A percentile compares a stretch with the other conserved stretches of the same genome.
Conservation (phyloP, 495 filamentous ascomycete species). For the Aspergillus taichungensis region DNA sequence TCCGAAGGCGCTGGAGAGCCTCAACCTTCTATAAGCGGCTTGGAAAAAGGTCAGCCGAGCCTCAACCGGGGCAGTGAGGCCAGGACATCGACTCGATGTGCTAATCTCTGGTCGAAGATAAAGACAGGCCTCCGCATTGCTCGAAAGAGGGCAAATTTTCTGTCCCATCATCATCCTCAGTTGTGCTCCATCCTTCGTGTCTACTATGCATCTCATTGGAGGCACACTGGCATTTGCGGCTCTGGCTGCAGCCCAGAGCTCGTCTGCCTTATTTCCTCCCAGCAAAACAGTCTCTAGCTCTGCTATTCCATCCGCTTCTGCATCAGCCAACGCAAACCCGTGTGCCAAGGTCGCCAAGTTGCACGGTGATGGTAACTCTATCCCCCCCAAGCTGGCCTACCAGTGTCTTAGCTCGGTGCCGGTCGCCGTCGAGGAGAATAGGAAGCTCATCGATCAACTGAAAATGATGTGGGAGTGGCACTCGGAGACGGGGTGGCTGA, state of each 20-base stretch:
- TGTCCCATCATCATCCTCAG: too few species aligned
- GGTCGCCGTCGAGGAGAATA: conserved; percentile 4
- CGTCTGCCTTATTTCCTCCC: too few species aligned
- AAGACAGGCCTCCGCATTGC: too few species aligned
- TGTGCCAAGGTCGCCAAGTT: background rate
- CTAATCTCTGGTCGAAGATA: too few species aligned
- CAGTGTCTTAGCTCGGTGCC: conserved; percentile 12
- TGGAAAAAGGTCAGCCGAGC: too few species aligned
- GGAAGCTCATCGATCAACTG: conserved; percentile 5
- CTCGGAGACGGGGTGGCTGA: conserved; percentile 4
- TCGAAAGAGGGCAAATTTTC: too few species aligned
- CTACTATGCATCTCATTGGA: background rate
- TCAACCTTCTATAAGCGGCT: too few species aligned
- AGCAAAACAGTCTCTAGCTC: background rate
- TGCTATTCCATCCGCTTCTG: background rate
- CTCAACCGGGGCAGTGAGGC: too few species aligned
- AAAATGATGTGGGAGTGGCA: conserved; percentile 7
- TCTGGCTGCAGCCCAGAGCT: background rate
- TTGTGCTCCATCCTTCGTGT: too few species aligned
- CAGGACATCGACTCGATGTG: too few species aligned
- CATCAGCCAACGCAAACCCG: background rate
- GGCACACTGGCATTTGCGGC: background rate
- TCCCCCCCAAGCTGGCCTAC: conserved; percentile 7
- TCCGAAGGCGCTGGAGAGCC: too few species aligned
- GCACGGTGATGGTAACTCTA: background rate